Base-by-base conservation (phyloP, 805 yeast genomes). In the Cyberlindnera americana region DNA sequence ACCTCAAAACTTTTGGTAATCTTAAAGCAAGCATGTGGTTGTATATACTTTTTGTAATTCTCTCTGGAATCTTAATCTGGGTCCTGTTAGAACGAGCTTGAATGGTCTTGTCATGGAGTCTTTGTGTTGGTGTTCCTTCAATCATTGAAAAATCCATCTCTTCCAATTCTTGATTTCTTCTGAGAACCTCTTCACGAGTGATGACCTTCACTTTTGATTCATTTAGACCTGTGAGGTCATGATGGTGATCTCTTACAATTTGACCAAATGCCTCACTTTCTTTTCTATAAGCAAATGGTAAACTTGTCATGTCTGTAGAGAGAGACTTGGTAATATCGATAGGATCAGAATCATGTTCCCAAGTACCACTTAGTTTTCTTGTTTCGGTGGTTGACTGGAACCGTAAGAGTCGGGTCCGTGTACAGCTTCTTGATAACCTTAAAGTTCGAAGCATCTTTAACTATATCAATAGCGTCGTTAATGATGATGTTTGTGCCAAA, bases 1-100 rank as follows among this genome's bases (percentile, higher is more conserved):
- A 73, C 40, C 90, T 69, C 33, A 89, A 58, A 30, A 72, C 67
- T 48, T 73, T 81, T 0, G 96, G 95, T 4, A 71, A 62, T 33
- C 78, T 70, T n/a, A 69, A 60, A 7, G 73, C 65, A 39, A 82
- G 53, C 40, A 89, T 81, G 52, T 84, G 74, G 48, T 82, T 73
- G 44, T 77, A 72, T 29, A 89, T 82, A 0, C 74, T 71, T 25
- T 72, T 66, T 1, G 87, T 63, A 4, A 89, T 66, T 4, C 56
- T 63, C 1, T 64, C 62, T 0, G 95, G 95, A 14, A 89, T 55
- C 35, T 60, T 61, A 5, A 81, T 58, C 37, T 77, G 79, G 3
- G 59, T 52, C 35, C 78, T 69, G 16, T 57, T 55, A 30, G 73
- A 75, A 42, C 80, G 67, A 0, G 83, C 95, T 32, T 56, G 48